Percentiles rank a stretch among this genome's conserved stretches.
These are phyloP conservation scores for Didymella sp. DNA, from an alignment of 2,329 filamentous ascomycete species.

Conservation along the genomic window DNA sequence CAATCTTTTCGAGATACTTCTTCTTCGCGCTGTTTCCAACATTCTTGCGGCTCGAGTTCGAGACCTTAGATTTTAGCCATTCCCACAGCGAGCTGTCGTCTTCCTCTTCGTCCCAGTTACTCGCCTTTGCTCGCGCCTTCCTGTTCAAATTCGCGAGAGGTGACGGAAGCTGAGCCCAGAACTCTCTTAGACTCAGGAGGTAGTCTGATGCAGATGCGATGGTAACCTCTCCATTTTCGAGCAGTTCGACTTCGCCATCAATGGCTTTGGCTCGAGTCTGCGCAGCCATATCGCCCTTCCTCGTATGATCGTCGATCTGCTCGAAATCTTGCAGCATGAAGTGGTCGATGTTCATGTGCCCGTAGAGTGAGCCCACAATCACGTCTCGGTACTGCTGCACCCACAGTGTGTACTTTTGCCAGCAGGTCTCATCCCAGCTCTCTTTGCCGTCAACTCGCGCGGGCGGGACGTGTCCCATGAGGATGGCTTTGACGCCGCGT, in stretches of 20 bases:
- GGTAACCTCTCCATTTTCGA: conserved; percentile 61
- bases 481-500: conserved; percentile 89
- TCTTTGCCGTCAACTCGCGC: conserved; percentile 84
- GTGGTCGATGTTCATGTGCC: conserved; percentile 99
- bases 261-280: conserved; percentile 41
- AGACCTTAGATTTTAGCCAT: conserved; percentile 27
- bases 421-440: conserved; percentile 95
- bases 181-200: conserved; percentile 74
- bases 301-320: conserved; percentile 69
- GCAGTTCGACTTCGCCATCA: conserved; percentile 51
- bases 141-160: conserved; percentile 33
- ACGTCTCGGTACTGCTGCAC: conserved; percentile 89
- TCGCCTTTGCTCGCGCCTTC: conserved; percentile 9
- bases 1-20: conserved; percentile 71
- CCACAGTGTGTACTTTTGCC: conserved; percentile 97
- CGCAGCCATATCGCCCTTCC: conserved; percentile 51
- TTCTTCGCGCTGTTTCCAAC: conserved; percentile 54
- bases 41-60: conserved; percentile 23
- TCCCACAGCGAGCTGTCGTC: conserved; percentile 33
- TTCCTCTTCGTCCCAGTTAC: conserved; percentile 23
- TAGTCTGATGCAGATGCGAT: conserved; percentile 77
- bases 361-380: conserved; percentile 78
- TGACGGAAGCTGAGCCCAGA: conserved; percentile 78
- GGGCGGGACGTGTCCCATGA: conserved; percentile 93
- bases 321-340: conserved; percentile 90